Evolutionary conservation across 352 stramenopile species (phyloP).

Genomic region (Globisporangium paddicum): DNA sequence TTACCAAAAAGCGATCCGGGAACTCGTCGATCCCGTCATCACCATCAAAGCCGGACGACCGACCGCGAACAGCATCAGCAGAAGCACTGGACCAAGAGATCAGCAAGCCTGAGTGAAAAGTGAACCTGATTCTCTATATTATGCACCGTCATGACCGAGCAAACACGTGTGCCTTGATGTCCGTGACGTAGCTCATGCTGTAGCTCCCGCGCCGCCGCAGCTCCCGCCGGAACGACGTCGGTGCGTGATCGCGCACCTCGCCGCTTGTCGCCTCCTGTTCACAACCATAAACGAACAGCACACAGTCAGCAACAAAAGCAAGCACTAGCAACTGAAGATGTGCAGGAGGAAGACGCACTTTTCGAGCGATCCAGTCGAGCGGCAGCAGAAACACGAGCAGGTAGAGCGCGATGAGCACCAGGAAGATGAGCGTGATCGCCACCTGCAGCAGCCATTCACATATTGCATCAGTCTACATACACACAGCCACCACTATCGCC

Average conservation of each 20-base stretch:
- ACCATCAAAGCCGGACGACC: slow-evolving; percentile 4
- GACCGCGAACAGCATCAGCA: background rate
- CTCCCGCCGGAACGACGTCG: slow-evolving; percentile 78
- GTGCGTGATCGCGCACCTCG: slow-evolving; percentile 9
- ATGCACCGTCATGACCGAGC: slow-evolving; percentile 35
- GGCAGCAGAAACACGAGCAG: slow-evolving; percentile 54
- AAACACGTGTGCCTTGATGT: slow-evolving; percentile 85
- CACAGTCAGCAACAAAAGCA: background rate
- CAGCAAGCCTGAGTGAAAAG: background rate
- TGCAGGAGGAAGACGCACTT: slow-evolving; percentile 15
- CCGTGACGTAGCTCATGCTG: slow-evolving; percentile 85
- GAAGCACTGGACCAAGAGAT: background rate
- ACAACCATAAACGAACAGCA: background rate
- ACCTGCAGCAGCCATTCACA: slow-evolving; percentile 16
- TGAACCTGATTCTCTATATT: background rate
- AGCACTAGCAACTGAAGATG: background rate
- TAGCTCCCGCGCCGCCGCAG: slow-evolving; percentile 80
- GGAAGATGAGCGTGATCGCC: slow-evolving; percentile 34
- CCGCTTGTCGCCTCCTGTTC: slow-evolving; percentile 23
- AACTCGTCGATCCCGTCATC: slow-evolving; percentile 4
- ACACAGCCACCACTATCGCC: background rate
- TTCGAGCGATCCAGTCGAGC: slow-evolving; percentile 38
- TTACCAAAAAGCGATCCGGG: slow-evolving; percentile 15
- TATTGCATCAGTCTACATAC: too few species aligned
- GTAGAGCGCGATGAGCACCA: slow-evolving; percentile 54